Percentiles rank a stretch among this genome's conserved stretches.
Evolutionary conservation across 352 stramenopile genomes (phyloP).

Genomic region (Pythium dissimile): DNA sequence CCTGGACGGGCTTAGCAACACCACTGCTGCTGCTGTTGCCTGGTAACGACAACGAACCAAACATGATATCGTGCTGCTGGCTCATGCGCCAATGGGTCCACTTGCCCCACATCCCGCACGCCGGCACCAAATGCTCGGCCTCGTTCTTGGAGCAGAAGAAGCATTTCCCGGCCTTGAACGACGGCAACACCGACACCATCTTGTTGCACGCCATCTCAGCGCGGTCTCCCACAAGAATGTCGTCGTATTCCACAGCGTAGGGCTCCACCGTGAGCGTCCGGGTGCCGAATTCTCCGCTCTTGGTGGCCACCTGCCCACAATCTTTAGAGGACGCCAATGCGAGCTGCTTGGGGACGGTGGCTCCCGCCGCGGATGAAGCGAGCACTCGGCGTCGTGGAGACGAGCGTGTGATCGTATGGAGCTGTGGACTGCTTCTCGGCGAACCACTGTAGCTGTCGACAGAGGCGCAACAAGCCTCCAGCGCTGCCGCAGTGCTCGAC

Average conservation of each 20-base stretch:
- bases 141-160: slow-evolving; percentile 87
- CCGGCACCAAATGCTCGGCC: slow-evolving; percentile 73
- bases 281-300: neutral
- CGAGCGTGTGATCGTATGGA: slow-evolving; percentile 5
- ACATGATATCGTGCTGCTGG: slow-evolving; percentile 49
- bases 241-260: neutral
- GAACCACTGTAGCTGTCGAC: neutral
- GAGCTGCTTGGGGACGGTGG: neutral
- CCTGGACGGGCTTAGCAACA: slow-evolving; percentile 35
- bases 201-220: slow-evolving; percentile 11
- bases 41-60: slow-evolving; percentile 17
- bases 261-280: slow-evolving; percentile 11
- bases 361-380: neutral
- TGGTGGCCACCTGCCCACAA: neutral
- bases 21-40: neutral
- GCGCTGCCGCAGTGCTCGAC: too few species aligned
- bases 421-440: neutral
- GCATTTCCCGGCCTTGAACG: slow-evolving; percentile 76
- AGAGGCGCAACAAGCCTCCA: too few species aligned
- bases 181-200: slow-evolving; percentile 77
- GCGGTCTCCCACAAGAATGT: neutral
- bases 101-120: slow-evolving; percentile 81
- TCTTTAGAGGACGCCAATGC: neutral
- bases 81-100: slow-evolving; percentile 86
- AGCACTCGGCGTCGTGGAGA: slow-evolving; percentile 8